Evolutionary conservation across 2,329 filamentous ascomycete genomes (phyloP), one percentile per base, ranked within the genome.

Genomic region (Chrysoporthe cubensis): DNA sequence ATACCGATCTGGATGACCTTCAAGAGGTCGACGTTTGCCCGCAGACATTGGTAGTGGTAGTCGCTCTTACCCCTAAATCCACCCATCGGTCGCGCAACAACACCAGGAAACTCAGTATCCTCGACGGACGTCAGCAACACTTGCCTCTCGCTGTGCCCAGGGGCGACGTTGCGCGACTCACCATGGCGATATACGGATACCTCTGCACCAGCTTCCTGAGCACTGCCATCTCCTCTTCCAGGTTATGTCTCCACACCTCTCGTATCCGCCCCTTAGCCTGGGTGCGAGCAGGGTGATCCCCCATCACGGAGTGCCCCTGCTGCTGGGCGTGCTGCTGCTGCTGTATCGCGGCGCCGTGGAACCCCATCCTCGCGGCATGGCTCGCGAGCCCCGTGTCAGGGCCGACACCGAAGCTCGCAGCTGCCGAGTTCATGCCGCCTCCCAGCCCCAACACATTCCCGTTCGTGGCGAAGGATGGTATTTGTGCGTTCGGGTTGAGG

Each of bases 71-170:
- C 96, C 69, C 91, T 89, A 79, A 99, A 99, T 66, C 91, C 89
- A 61, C 96, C 96, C 85, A 99, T 98, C 1, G 96, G 96, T 73
- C 96, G 88, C 37, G 95, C 93, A 64, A 99, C 95, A 64, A 99
- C 94, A 67, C 96, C 96, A n/a, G 96, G 96, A 74, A 99, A 99
- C 78, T 98, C 95, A 34, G 96, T 97, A 78, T 99, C 96, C 94
- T 97, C 76, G 63, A 67, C 71, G 66, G 65, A 43, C 18, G 18
- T 62, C 66, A 66, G 62, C 54, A 65, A 65, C 54, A 48, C 32
- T 50, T 21, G 34, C 44, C 40, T 58, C 6, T 32, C 34, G 2
- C n/a, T 58, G 13, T 42, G n/a, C 46, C 54, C 40, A 32, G 42
- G 32, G 7, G 46, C 52, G 37, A 37, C 54, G 26, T 50, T 61